Evolutionary conservation across 345 rosid genomes (phyloP), one percentile per base, ranked within the genome.

Genomic region (Cardamine occulta): DNA sequence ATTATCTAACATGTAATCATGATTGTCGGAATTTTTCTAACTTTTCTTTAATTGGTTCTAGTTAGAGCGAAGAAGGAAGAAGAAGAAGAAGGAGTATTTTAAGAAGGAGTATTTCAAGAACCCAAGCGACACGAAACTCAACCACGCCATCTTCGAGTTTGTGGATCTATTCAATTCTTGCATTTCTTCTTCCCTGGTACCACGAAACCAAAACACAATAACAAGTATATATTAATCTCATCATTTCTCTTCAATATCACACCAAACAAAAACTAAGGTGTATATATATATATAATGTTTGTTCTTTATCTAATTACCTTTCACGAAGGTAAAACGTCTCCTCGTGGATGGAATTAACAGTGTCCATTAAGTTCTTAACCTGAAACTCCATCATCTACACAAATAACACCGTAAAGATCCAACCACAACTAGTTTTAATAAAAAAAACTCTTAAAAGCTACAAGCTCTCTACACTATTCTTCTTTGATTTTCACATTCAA

Each of bases 321-420:
- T 83, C 88, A 6, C 95, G 92, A 2, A 94, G 88, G 77, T 82
- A 85, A 75, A 72, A 85, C 88, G 90, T 94, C 82, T 94, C 98
- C 4, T 90, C 89, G 10, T 86, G 91, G 74, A 94, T 88, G 28
- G 84, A 77, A 28, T 31, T 35, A 37, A 88, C 86, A 9, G 87
- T 90, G 12, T 91, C 97, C 29, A 79, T 47, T 75, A 91, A 48
- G 58, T 80, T 85, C 87, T 88, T 87, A 80, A 94, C 84, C 84
- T 87, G 84, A 7, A 80, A 9, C 78, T 90, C 93, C 96, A 94
- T 85, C 37, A 63, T 76, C 98, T 94, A 84, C 31, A 28, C 0
- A 65, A 72, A 48, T 47, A 71, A 55, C 66, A 71, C 48, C 45
- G 35, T 34, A 9, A 77, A 70, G 47, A 77, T 54, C 40, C 32